Evolutionary conservation across 768 basidiomycete genomes (phyloP), one percentile per base, ranked within the genome.

Genomic region (Mycena sanguinolenta): DNA sequence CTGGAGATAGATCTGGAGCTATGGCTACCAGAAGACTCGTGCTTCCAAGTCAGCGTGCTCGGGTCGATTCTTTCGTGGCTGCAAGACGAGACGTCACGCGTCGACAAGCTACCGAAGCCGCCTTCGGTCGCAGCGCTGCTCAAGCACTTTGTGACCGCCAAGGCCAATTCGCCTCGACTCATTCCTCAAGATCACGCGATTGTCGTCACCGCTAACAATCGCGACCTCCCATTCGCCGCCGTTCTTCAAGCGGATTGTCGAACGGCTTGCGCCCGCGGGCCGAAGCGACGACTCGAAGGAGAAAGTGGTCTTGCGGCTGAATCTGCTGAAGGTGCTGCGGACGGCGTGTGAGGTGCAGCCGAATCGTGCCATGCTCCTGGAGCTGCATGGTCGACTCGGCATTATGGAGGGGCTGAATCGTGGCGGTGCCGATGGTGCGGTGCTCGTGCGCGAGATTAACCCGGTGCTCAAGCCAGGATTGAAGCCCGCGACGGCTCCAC

Each of bases 1-100:
- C 82, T 99, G 38, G 78, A 79, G 32, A 84, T 96, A 86, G 97
- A 97, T 75, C 79, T 95, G 67, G 88, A 87, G 72, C 85, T n/a
- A n/a, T n/a, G n/a, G n/a, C n/a, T 96, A 23, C 81, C 96, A 58
- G 89, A 90, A 39, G 95, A 97, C 71, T 92, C 94, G 1, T 96
- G 95, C 80, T 96, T 96, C 86, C 95, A 96, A 81, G 93, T 96
- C 73, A 94, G 92, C 74, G 94, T 96, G 13, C 80, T 99, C 66
- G 98, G 99, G 77, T 90, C 96, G 9, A 90, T 98, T 34, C 80
- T 96, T 13, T 92, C 94, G 0, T 99, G 97, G 96, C 83, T 99
- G 39, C 94, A 96, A 83, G 98, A 98, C 75, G 98, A 99, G 81
- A 95, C 94, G 1, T 91, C 95, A 2, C 89, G 96, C 63, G 94